Conservation (phyloP, 2,329 filamentous ascomycete genomes). For the Clonostachys chloroleuca region DNA sequence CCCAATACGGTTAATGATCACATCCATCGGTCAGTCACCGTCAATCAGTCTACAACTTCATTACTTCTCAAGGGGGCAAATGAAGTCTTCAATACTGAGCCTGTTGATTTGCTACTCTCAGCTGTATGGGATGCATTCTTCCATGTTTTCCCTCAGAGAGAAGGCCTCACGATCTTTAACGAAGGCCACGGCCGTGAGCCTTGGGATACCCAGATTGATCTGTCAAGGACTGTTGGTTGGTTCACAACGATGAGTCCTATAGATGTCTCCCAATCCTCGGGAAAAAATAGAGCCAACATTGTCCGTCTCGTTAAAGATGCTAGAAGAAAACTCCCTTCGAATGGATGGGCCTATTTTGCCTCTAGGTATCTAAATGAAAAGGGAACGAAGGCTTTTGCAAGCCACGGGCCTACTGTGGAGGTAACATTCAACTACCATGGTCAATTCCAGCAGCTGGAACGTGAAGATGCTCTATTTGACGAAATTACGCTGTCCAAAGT, state of each 20-base stretch:
- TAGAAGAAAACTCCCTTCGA: neutral
- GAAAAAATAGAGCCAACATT: neutral
- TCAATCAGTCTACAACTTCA: no score
- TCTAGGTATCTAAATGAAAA: neutral
- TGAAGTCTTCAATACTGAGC: no score
- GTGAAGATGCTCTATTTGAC: no score
- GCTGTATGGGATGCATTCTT: no score
- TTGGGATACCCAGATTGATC: constrained; percentile 16
- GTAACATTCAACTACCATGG: neutral
- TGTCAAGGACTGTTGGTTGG: constrained; percentile 27
- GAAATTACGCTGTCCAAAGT: no score
- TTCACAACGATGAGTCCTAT: constrained; percentile 25
- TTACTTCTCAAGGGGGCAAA: no score
- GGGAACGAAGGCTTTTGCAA: neutral
- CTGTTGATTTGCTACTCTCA: no score
- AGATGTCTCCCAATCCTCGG: neutral
- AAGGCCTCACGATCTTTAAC: no score
- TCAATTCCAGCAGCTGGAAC: neutral
- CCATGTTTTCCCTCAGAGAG: constrained; percentile 21
- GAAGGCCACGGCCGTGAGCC: constrained; percentile 29
- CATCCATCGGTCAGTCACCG: no score
- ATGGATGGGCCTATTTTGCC: neutral
- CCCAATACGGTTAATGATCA: neutral
- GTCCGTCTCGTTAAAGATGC: neutral
- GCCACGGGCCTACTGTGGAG: neutral